Conservation (phyloP, 257 asterid species). For the Solanum paucissectum region DNA sequence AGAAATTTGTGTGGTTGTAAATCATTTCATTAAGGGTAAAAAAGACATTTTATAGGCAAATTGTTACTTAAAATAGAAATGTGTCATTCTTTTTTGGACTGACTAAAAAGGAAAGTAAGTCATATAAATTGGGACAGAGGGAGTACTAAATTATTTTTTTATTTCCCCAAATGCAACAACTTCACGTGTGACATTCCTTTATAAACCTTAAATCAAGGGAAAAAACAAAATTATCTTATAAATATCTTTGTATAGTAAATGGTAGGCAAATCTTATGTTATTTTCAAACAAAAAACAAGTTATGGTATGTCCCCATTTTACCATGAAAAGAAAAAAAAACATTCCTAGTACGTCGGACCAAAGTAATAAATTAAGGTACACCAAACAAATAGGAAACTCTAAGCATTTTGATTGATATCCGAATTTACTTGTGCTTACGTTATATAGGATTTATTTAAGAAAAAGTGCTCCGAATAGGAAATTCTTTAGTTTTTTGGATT, state of each 20-base stretch:
- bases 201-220: too few relatives aligned
- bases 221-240: too few relatives aligned
- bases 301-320: neutral
- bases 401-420: too few relatives aligned
- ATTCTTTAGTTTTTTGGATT: neutral
- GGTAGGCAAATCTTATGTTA: neutral
- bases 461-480: accelerated
- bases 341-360: neutral
- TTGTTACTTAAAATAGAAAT: too few relatives aligned
- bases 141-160: neutral
- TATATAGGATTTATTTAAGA: neutral
- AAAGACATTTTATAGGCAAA: too few relatives aligned
- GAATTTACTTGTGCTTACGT: accelerated
- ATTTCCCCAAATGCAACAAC: neutral
- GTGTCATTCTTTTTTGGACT: too few relatives aligned
- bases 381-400: neutral
- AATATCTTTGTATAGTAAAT: neutral
- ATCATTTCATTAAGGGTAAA: too few relatives aligned
- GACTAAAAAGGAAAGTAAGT: too few relatives aligned
- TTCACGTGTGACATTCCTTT: neutral
- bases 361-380: neutral
- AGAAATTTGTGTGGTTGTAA: too few relatives aligned
- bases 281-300: neutral
- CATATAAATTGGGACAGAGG: too few relatives aligned
- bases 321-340: neutral